A percentile compares a stretch with the other conserved stretches of the same genome.
phyloP scores from a whole-genome alignment of 768 basidiomycete genomes.

The Boletus patriciae region DNA sequence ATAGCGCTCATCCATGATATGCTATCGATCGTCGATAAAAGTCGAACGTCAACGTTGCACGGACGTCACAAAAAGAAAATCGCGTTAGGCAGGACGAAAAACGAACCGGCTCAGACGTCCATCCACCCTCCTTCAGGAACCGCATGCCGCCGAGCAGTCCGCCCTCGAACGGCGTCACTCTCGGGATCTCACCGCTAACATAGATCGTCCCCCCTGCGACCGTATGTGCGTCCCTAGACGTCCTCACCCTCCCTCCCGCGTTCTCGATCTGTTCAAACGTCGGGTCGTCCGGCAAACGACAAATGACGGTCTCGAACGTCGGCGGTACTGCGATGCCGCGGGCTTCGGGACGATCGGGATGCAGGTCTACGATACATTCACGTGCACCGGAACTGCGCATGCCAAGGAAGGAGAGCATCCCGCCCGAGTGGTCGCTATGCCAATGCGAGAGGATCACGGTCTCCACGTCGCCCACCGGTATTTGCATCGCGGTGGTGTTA shows the following conservation, averaged over 20 bases:
- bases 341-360: conserved; percentile 71
- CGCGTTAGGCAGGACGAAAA: background rate
- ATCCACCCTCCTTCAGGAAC: conserved; percentile 46
- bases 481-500: conserved; percentile 61
- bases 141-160: conserved; percentile 69
- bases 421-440: conserved; percentile 77
- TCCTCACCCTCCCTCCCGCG: conserved; percentile 56
- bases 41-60: background rate
- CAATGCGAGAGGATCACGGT: conserved; percentile 75
- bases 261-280: conserved; percentile 62
- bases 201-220: conserved; percentile 65
- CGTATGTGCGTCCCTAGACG: conserved; percentile 57
- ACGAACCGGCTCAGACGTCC: conserved; percentile 58
- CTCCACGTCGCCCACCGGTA: conserved; percentile 53
- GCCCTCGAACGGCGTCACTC: conserved; percentile 64
- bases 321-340: conserved; percentile 74
- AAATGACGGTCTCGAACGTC: conserved; percentile 53
- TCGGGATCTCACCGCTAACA: conserved; percentile 79
- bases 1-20: conserved; percentile 84
- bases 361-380: conserved; percentile 64
- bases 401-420: conserved; percentile 64
- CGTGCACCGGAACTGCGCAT: conserved; percentile 35
- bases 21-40: conserved; percentile 36
- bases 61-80: no score
- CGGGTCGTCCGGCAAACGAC: conserved; percentile 67